Evolutionary conservation across 2,329 filamentous ascomycete genomes (phyloP).

Genomic region (Hawksworthiomyces lignivorus): DNA sequence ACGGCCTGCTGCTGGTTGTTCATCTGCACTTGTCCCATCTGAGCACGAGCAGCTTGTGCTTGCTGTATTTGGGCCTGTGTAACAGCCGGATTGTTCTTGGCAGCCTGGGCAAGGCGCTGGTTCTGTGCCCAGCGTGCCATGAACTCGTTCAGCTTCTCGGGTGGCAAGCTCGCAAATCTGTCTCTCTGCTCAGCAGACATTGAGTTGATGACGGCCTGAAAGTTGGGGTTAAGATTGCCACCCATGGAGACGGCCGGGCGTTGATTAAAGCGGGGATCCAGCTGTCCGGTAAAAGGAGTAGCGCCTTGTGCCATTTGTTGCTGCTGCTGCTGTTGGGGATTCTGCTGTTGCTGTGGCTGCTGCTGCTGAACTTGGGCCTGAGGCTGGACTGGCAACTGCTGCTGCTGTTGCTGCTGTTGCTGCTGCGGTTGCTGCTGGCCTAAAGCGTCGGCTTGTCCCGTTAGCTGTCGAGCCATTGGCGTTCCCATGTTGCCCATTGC

Average conservation of each 20-base stretch:
- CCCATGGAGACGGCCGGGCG: constrained; percentile 34
- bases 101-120: constrained; percentile 18
- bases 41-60: constrained; percentile 8
- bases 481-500: constrained; percentile 52
- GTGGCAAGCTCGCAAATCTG: constrained; percentile 34
- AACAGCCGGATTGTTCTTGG: constrained; percentile 16
- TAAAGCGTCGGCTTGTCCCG: constrained; percentile 35
- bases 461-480: constrained; percentile 38
- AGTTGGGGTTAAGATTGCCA: constrained; percentile 21
- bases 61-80: constrained; percentile 17
- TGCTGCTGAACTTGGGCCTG: constrained; percentile 1
- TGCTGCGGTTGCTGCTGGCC: constrained; percentile 1
- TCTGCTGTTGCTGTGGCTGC: constrained; percentile 1
- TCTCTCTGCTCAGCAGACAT: constrained; percentile 41
- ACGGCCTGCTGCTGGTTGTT: constrained; percentile 14
- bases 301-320: constrained; percentile 37
- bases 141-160: constrained; percentile 44
- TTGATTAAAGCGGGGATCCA: constrained; percentile 48
- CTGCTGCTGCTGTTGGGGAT: constrained; percentile 26
- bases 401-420: constrained; percentile 1
- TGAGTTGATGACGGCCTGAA: constrained; percentile 26
- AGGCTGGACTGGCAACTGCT: constrained; percentile 1
- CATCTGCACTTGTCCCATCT: constrained; percentile 16
- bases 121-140: constrained; percentile 40
- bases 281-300: constrained; percentile 41